Conservation (phyloP, 495 filamentous ascomycete species). For the Halenospora varia region DNA sequence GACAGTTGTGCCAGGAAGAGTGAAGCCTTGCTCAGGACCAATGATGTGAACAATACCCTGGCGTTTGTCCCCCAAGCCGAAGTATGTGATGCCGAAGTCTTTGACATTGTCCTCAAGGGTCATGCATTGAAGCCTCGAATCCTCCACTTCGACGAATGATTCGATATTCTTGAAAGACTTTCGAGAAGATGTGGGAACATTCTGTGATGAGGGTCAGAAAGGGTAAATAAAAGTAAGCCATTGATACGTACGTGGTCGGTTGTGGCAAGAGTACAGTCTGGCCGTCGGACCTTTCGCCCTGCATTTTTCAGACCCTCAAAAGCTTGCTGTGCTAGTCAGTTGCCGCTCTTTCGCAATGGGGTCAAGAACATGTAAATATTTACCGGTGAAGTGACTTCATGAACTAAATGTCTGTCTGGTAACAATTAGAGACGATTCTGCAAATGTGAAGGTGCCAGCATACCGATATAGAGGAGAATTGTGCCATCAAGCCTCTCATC, state of each 20-base stretch:
- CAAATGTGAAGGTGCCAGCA: constrained; percentile 16
- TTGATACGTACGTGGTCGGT: constrained; percentile 81
- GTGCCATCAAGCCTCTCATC: constrained; percentile 92
- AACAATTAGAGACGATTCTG: constrained; percentile 5
- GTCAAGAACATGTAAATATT: constrained; percentile 19
- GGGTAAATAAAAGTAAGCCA: neutral
- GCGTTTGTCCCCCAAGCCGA: constrained; percentile 91
- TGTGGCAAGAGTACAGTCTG: constrained; percentile 94
- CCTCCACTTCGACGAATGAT: constrained; percentile 86
- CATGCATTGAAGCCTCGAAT: constrained; percentile 88
- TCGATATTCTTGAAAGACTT: constrained; percentile 85
- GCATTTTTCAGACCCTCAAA: constrained; percentile 93
- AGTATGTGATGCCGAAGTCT: constrained; percentile 94
- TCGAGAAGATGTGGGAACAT: constrained; percentile 83
- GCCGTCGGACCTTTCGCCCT: constrained; percentile 78
- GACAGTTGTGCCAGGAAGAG: constrained; percentile 92
- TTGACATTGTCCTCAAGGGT: constrained; percentile 98
- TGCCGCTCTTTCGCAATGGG: constrained; percentile 5
- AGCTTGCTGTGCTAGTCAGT: constrained; percentile 61
- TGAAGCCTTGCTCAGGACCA: constrained; percentile 99
- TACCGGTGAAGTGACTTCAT: constrained; percentile 95
- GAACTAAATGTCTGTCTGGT: constrained; percentile 85
- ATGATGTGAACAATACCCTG: constrained; percentile 99
- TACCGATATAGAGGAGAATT: constrained; percentile 87
- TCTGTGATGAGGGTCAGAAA: constrained; percentile 47